Evolutionary conservation across 2,329 filamentous ascomycete genomes (phyloP).

Genomic region (Aureobasidium sp.): DNA sequence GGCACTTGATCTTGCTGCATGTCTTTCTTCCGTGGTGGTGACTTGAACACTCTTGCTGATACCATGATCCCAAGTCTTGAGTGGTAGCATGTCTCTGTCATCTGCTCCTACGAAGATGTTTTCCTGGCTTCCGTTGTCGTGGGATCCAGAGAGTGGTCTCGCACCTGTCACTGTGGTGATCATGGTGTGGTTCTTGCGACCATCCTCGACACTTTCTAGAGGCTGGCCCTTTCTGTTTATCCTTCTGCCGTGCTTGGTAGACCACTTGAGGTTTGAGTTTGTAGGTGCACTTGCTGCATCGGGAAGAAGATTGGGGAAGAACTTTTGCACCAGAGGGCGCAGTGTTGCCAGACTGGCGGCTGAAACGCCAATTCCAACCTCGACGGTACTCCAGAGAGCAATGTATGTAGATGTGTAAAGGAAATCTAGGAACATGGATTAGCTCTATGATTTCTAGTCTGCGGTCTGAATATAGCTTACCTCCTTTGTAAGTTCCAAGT

Average conservation of each 20-base stretch:
- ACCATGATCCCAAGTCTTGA: constrained; percentile 11
- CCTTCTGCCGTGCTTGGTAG: neutral
- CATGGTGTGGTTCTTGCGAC: neutral
- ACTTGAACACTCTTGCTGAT: constrained; percentile 16
- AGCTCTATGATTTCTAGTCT: constrained; percentile 36
- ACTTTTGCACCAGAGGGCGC: constrained; percentile 27
- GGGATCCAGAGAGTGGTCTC: neutral
- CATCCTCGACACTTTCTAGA: neutral
- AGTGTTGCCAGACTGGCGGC: constrained; percentile 29
- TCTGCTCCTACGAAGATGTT: neutral
- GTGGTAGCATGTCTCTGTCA: neutral
- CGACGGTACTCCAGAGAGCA: constrained; percentile 28
- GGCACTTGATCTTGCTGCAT: neutral
- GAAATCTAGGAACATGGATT: constrained; percentile 15
- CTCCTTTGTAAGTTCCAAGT: constrained; percentile 34
- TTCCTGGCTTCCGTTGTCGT: constrained; percentile 7
- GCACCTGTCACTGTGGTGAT: constrained; percentile 7
- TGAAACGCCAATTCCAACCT: constrained; percentile 31
- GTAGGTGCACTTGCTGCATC: neutral
- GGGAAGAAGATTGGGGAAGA: constrained; percentile 14
- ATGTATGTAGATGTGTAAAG: constrained; percentile 24
- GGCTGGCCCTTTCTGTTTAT: neutral
- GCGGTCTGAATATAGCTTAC: constrained; percentile 23
- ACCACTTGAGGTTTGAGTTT: constrained; percentile 8
- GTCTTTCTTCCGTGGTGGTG: constrained; percentile 8